Base-by-base conservation (phyloP, 164 flowering plant species). In the Liriodendron chinense region DNA sequence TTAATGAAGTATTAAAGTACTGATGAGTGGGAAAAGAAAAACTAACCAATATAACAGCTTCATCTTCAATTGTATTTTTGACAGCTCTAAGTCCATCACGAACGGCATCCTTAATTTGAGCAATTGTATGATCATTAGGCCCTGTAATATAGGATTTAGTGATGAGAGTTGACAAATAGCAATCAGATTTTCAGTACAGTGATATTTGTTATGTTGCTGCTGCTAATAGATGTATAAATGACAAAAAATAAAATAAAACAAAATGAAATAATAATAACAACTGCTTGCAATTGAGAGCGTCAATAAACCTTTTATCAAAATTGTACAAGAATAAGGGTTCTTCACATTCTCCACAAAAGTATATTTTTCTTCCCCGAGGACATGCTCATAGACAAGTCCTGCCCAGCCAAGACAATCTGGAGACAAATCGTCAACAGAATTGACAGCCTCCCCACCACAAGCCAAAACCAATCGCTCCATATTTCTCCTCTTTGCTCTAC, bases 331-430 rank as follows among this genome's bases (percentile, higher is more conserved):
- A 72, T 80, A 78, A 25, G 98, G 99, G 74, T 96, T 87, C 89
- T 91, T 94, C 80, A 94, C 98, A 81, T 92, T 85, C 78, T 96
- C 99, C 49, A 96, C 94, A 79, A 96, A 96, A 34, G 99, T 96
- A 70, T 96, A 96, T 79, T 94, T 94, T 76, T 91, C 98, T 80
- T 96, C 99, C 43, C 98, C 99, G 79, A 96, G 97, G 68, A 92
- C 78, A 78, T 96, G 99, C 87, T 96, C 99, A 87, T 94, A 87
- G 9, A 96, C 99, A 71, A 96, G 83, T 75, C 99, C 99, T 75
- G 99, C 99, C 99, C 99, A 96, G 61, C 99, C 99, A 87, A 96
- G 98, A 81, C 91, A 90, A 64, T 92, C 97, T 62, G 93, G 89
- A 70, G 92, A 87, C 61, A 96, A 77, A 68, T 93, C 98, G 81